Percentiles rank a stretch among this genome's conserved stretches.
These are phyloP conservation scores for Jamesozyma piceae DNA, from an alignment of 805 yeast species.

Conservation along the genomic window DNA sequence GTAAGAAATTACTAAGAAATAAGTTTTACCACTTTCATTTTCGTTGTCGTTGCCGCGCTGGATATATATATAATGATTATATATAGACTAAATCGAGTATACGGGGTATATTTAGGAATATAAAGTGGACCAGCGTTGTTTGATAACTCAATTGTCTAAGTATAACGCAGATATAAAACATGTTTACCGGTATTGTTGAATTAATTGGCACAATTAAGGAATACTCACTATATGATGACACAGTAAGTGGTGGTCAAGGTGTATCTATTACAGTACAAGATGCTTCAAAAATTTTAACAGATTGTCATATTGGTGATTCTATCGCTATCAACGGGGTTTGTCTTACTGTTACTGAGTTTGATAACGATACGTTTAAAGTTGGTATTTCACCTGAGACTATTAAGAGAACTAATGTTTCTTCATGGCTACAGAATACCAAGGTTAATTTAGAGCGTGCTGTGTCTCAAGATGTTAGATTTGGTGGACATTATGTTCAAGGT, in stretches of 20 bases:
- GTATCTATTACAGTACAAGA: slow-evolving; percentile 58
- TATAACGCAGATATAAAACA: too few species aligned
- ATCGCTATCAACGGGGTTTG: slow-evolving; percentile 86
- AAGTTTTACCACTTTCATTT: background rate
- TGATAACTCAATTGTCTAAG: too few species aligned
- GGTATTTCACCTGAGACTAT: slow-evolving; percentile 92
- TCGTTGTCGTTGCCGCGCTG: background rate
- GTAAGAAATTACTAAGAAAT: background rate
- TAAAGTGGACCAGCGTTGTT: too few species aligned
- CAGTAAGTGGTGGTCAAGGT: slow-evolving; percentile 37
- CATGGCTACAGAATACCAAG: slow-evolving; percentile 43
- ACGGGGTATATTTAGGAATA: too few species aligned
- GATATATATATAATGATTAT: too few species aligned
- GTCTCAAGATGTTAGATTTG: slow-evolving; percentile 63
- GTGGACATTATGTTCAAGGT: slow-evolving; percentile 97
- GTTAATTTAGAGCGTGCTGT: slow-evolving; percentile 94
- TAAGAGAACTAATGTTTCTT: slow-evolving; percentile 67
- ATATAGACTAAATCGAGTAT: too few species aligned
- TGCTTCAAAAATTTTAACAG: slow-evolving; percentile 54
- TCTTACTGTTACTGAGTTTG: slow-evolving; percentile 81
- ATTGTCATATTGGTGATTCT: slow-evolving; percentile 89
- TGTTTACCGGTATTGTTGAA: slow-evolving; percentile 96
- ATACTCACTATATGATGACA: slow-evolving; percentile 14
- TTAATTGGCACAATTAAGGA: slow-evolving; percentile 48
- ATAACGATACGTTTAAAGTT: slow-evolving; percentile 57